Percentiles rank a stretch among this genome's conserved stretches.
Evolutionary conservation across 805 yeast genomes (phyloP).

Genomic region (Diddensiella santjacobensis): DNA sequence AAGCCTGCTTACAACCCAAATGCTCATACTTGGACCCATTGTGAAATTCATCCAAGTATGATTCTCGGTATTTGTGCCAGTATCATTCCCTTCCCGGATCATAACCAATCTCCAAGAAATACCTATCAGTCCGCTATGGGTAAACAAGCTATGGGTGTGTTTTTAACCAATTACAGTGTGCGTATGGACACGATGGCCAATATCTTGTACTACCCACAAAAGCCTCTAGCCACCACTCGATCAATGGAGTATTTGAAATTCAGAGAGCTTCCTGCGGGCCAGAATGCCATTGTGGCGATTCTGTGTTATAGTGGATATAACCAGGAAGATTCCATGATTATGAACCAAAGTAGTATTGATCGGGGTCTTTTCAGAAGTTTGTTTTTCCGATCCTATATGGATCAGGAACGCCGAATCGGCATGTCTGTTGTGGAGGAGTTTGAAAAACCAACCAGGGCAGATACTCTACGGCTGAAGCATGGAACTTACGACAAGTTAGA

Average conservation of each 20-base stretch:
- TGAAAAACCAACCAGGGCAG: constrained; percentile 93
- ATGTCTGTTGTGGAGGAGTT: constrained; percentile 97
- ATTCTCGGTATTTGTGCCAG: constrained; percentile 98
- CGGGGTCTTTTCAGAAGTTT: constrained; percentile 93
- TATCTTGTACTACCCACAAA: constrained; percentile 94
- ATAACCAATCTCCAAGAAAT: constrained; percentile 90
- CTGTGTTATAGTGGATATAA: constrained; percentile 97
- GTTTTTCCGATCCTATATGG: constrained; percentile 97
- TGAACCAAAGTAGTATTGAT: constrained; percentile 97
- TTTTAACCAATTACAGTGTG: constrained; percentile 87
- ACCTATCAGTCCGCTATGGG: constrained; percentile 96
- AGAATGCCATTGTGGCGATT: constrained; percentile 97
- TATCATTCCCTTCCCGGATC: constrained; percentile 99
- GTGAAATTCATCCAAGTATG: constrained; percentile 99
- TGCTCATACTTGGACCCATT: constrained; percentile 88
- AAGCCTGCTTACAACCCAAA: constrained; percentile 61
- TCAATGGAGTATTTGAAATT: constrained; percentile 96
- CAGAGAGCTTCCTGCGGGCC: constrained; percentile 98
- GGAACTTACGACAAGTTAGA: constrained; percentile 98
- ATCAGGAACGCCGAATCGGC: constrained; percentile 96
- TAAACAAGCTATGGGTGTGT: constrained; percentile 99
- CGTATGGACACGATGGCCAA: constrained; percentile 99
- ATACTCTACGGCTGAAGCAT: constrained; percentile 91
- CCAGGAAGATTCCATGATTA: constrained; percentile 99
- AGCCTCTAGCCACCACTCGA: constrained; percentile 96